Evolutionary conservation across 495 filamentous ascomycete species (phyloP), one percentile per base, ranked within the genome.

Genomic region (Penicillium psychrofluorescens): DNA sequence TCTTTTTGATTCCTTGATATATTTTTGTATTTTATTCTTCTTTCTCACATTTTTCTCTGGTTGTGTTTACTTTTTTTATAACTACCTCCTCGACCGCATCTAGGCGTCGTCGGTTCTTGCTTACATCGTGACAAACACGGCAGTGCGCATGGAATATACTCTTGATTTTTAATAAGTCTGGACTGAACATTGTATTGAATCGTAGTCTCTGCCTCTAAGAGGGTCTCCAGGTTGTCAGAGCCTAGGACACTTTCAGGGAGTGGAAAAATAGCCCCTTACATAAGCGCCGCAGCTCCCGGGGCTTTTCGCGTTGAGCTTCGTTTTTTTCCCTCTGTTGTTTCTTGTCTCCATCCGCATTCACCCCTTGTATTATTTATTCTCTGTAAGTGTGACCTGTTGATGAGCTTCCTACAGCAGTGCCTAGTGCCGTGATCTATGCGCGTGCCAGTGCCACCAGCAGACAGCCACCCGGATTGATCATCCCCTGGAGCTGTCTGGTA

Each of bases 241-340:
- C n/a, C n/a, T n/a, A n/a, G n/a, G n/a, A n/a, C n/a, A n/a, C n/a
- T n/a, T n/a, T n/a, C 22, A 22, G 22, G 22, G 22, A 22, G 22
- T 22, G 22, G 22, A 22, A 22, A 6, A 22, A 6, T 6, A 3
- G 22, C 22, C 33, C 10, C 22, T 53, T 41, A 59, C 35, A 27
- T 57, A 54, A 51, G 29, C 47, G 15, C 29, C 9, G 31, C 33
- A 53, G 46, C 44, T 50, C 44, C 44, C 41, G 53, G 38, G 37
- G 57, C 49, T 47, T 55, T 58, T 55, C 45, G 27, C 40, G 38
- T 47, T 45, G 38, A 61, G 57, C 57, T 53, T 55, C 54, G 28
- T 51, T 55, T 60, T 59, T 49, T 40, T 36, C 47, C 52, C 41
- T 50, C 41, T 48, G 44, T 51, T 44, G 16, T 44, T 53, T 27